Conservation (phyloP, 129 eudicot species). For the Artemisia tridentata region DNA sequence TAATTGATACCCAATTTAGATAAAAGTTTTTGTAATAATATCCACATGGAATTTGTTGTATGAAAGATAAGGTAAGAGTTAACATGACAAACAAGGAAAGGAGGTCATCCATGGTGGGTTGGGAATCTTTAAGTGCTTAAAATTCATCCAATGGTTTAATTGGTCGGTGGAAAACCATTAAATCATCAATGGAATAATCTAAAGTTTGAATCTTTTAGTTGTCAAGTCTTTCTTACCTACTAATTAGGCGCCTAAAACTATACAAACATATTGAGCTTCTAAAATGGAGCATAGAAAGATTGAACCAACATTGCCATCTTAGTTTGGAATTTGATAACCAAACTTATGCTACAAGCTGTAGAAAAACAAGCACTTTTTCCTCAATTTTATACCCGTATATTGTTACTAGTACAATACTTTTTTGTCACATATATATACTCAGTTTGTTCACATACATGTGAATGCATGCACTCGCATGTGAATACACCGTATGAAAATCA, state of each 20-base stretch:
- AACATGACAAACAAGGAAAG: constrained; percentile 44
- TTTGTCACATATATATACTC: too few relatives aligned
- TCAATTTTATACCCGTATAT: too few relatives aligned
- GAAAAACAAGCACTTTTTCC: too few relatives aligned
- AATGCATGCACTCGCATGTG: too few relatives aligned
- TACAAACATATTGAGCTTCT: neutral
- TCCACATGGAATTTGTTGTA: constrained; percentile 24
- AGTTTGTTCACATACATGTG: too few relatives aligned
- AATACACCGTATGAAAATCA: too few relatives aligned
- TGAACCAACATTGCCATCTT: constrained; percentile 10
- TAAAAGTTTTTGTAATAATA: constrained; percentile 16
- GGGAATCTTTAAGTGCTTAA: constrained; percentile 25
- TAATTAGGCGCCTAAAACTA: constrained; percentile 12
- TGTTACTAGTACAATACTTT: too few relatives aligned
- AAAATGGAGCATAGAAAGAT: constrained; percentile 7
- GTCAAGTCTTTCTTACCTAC: constrained; percentile 22
- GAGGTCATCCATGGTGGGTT: constrained; percentile 33
- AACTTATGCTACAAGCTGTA: too few relatives aligned
- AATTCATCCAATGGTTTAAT: constrained; percentile 11
- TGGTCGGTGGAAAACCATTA: constrained; percentile 39
- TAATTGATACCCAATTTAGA: constrained; percentile 22
- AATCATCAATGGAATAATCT: constrained; percentile 10
- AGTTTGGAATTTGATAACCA: neutral
- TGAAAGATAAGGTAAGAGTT: constrained; percentile 39
- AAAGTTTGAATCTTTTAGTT: constrained; percentile 27